These are phyloP conservation scores for Saccharomyces hybrid DNA, from an alignment of 1,139 yeast genomes.

Conservation along the genomic window DNA sequence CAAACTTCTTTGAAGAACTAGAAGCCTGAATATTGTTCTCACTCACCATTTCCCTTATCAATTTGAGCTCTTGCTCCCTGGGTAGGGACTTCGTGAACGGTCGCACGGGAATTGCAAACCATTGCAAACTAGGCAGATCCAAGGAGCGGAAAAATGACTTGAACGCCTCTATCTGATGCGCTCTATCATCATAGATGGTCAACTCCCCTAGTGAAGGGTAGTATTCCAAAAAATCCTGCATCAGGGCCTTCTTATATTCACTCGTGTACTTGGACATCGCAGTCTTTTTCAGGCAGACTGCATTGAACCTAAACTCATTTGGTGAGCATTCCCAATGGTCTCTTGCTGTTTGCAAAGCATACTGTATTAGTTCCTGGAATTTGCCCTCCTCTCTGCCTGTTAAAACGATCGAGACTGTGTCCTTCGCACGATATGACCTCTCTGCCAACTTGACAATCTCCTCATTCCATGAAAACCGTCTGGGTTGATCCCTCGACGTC, in stretches of 20 bases:
- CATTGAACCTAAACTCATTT: slow-evolving; percentile 33
- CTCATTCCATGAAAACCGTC: slow-evolving; percentile 34
- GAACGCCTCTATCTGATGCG: slow-evolving; percentile 34
- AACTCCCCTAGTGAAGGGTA: slow-evolving; percentile 31
- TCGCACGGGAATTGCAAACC: slow-evolving; percentile 19
- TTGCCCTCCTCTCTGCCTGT: slow-evolving; percentile 36
- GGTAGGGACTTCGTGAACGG: slow-evolving; percentile 7
- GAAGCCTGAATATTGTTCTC: neutral
- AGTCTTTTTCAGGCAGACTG: slow-evolving; percentile 34
- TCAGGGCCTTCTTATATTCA: slow-evolving; percentile 33
- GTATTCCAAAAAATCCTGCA: slow-evolving; percentile 32
- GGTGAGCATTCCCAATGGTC: neutral
- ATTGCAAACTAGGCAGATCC: slow-evolving; percentile 9
- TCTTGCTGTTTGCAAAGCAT: slow-evolving; percentile 1
- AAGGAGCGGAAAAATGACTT: slow-evolving; percentile 24
- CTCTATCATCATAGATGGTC: slow-evolving; percentile 39
- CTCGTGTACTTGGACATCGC: slow-evolving; percentile 28
- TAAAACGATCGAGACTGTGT: slow-evolving; percentile 35
- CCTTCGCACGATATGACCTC: slow-evolving; percentile 31
- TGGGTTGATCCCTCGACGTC: neutral
- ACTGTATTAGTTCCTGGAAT: slow-evolving; percentile 28
- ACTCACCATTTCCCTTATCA: slow-evolving; percentile 1
- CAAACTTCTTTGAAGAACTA: neutral
- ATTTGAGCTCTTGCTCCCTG: neutral
- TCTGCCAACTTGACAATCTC: slow-evolving; percentile 34